Conservation (phyloP, 2,329 filamentous ascomycete species). For the Harringtonia aguacate region DNA sequence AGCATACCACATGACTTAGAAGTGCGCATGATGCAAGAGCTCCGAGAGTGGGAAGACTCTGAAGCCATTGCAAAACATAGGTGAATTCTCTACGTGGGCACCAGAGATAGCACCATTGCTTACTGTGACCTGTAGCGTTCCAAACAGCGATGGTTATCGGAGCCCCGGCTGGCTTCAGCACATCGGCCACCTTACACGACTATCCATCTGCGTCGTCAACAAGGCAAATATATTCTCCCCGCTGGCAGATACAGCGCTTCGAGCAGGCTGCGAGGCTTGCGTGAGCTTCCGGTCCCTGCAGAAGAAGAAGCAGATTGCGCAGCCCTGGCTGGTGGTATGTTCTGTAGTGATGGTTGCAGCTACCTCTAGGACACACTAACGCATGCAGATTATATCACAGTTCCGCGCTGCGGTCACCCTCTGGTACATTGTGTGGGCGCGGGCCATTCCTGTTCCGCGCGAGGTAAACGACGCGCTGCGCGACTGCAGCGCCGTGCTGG, state of each 20-base stretch:
- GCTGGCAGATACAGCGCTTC: slow-evolving; percentile 1
- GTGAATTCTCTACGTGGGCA: too few relatives aligned
- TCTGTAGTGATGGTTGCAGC: neutral
- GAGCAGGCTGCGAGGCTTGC: slow-evolving; percentile 1
- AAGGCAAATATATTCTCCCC: neutral
- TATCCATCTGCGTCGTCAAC: slow-evolving; percentile 2
- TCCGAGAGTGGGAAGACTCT: slow-evolving; percentile 5
- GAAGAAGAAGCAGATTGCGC: slow-evolving; percentile 3
- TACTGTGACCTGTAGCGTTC: neutral
- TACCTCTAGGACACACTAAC: too few relatives aligned
- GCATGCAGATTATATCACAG: neutral
- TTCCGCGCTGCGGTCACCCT: slow-evolving; percentile 6
- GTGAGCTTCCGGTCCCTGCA: slow-evolving; percentile 2
- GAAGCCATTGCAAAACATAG: slow-evolving; percentile 3
- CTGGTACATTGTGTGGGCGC: slow-evolving; percentile 6
- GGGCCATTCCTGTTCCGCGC: neutral
- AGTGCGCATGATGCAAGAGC: neutral
- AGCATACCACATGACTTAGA: slow-evolving; percentile 1
- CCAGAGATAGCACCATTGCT: too few relatives aligned
- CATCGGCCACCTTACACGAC: slow-evolving; percentile 6
- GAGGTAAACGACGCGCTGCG: slow-evolving; percentile 18
- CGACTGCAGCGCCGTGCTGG: slow-evolving; percentile 24
- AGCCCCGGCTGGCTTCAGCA: slow-evolving; percentile 5
- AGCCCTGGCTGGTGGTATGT: slow-evolving; percentile 6
- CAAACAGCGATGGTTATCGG: slow-evolving; percentile 5